Percentiles rank a stretch among this genome's conserved stretches.
These are phyloP conservation scores for Zelopaecilomyces penicillatus DNA, from an alignment of 2,329 filamentous ascomycete species.

Conservation along the genomic window DNA sequence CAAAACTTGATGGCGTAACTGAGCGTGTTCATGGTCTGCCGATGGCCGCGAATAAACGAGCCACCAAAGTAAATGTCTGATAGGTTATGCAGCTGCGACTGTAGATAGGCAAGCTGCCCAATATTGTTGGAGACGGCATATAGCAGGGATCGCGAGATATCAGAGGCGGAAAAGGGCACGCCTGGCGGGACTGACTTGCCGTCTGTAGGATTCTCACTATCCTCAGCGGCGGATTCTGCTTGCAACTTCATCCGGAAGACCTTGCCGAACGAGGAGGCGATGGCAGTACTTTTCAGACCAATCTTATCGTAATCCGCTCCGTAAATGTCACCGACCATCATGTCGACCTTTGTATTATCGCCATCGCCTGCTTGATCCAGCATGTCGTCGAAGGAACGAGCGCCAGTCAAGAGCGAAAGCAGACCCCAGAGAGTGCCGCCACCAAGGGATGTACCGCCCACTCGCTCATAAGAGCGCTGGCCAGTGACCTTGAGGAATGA, in stretches of 20 bases:
- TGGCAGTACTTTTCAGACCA: conserved; percentile 88
- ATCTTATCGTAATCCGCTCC: conserved; percentile 95
- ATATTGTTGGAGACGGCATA: conserved; percentile 98
- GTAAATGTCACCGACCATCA: conserved; percentile 97
- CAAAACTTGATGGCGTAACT: conserved; percentile 97
- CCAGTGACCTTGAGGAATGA: conserved; percentile 96
- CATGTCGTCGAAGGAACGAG: conserved; percentile 96
- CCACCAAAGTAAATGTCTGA: conserved; percentile 96
- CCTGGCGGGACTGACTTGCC: conserved; percentile 23
- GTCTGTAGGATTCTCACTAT: conserved; percentile 32
- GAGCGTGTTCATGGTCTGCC: conserved; percentile 95
- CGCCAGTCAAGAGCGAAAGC: conserved; percentile 84
- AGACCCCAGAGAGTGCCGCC: conserved; percentile 98
- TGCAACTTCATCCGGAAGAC: conserved; percentile 88
- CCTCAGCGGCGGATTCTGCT: conserved; percentile 71
- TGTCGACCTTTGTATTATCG: conserved; percentile 88
- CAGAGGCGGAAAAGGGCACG: conserved; percentile 60
- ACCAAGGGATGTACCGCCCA: conserved; percentile 88
- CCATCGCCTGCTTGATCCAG: conserved; percentile 81
- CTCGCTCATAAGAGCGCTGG: conserved; percentile 75
- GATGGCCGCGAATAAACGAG: conserved; percentile 90
- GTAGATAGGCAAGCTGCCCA: conserved; percentile 94
- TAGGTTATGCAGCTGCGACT: conserved; percentile 86
- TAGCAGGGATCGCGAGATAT: conserved; percentile 83
- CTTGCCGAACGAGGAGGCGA: conserved; percentile 93